Evolutionary conservation across 768 basidiomycete species (phyloP), one percentile per base, ranked within the genome.

Genomic region (Psilocybe tampanensis): DNA sequence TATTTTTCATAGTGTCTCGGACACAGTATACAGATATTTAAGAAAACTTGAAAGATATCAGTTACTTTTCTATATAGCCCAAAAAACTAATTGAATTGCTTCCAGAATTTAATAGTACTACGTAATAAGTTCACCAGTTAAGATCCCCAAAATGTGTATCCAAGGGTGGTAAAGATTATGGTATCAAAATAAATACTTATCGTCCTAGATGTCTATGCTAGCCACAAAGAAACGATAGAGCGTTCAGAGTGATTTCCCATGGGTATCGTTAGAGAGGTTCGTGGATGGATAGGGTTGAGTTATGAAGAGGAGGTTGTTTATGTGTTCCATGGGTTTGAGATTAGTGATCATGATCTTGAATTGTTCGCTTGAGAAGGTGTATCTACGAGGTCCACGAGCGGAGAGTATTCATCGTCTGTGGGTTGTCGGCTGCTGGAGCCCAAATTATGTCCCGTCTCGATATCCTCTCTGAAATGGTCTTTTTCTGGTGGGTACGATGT

Each of bases 401-500:
- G 53, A 42, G 53, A 57, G 58, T 60, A 59, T 48, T 64, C 60
- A 22, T 63, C 58, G 21, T 56, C 47, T 22, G 51, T 44, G 36
- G n/a, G 45, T 24, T 58, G 52, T 39, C 50, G 59, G 26, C 59
- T 62, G 44, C 43, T 57, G 13, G 45, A 62, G 29, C 58, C 54
- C 29, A 17, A 24, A 54, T 54, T 52, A 21, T 58, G 44, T 19
- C 60, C 66, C 33, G 41, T 57, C 52, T 64, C 66, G 24, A 63
- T 29, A 36, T 67, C 66, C 18, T 60, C 54, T 21, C 45, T 45
- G 17, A 45, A 51, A 7, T 73, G 72, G 36, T 67, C 66, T 66
- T 86, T 86, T 61, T 86, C 85, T 13, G 77, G 73, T 3, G 79
- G 71, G 43, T 68, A 56, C 19, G 70, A 41, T 32, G 39, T 42